Conservation (phyloP, 2,329 filamentous ascomycete genomes). For the Talaromyces piceae region DNA sequence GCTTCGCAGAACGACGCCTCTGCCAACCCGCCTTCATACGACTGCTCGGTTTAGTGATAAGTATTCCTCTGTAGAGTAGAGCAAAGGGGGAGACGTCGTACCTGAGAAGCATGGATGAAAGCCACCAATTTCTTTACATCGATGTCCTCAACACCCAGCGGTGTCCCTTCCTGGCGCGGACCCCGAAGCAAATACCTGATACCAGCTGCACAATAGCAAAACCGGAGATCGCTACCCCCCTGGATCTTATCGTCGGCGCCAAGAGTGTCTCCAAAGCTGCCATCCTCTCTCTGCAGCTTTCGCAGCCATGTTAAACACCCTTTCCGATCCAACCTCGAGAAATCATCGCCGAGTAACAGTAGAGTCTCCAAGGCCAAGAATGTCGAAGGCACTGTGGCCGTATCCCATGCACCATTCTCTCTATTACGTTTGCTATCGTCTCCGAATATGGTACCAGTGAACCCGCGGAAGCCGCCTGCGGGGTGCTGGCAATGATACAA, state of each 20-base stretch:
- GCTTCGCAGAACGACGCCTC: conserved; percentile 74
- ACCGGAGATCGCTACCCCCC: conserved; percentile 77
- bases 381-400: conserved; percentile 79
- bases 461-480: conserved; percentile 80
- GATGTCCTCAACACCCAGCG: conserved; percentile 61
- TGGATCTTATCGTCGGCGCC: conserved; percentile 54
- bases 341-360: conserved; percentile 55
- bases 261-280: conserved; percentile 83
- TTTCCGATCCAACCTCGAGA: conserved; percentile 58
- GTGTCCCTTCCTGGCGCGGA: conserved; percentile 45
- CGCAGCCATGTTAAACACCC: conserved; percentile 68
- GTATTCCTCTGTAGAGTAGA: conserved; percentile 12
- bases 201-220: conserved; percentile 76
- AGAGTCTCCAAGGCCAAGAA: conserved; percentile 79
- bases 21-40: conserved; percentile 77
- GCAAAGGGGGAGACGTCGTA: conserved; percentile 20
- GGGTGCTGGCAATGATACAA: conserved; percentile 81
- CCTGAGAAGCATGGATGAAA: conserved; percentile 63
- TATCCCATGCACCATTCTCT: conserved; percentile 56
- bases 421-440: conserved; percentile 37
- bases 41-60: conserved; percentile 40
- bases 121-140: conserved; percentile 61
- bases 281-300: conserved; percentile 69
- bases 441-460: conserved; percentile 59
- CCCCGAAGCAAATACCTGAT: conserved; percentile 77